phyloP scores from a whole-genome alignment of 495 filamentous ascomycete species.

The Aspergillus diversus region DNA sequence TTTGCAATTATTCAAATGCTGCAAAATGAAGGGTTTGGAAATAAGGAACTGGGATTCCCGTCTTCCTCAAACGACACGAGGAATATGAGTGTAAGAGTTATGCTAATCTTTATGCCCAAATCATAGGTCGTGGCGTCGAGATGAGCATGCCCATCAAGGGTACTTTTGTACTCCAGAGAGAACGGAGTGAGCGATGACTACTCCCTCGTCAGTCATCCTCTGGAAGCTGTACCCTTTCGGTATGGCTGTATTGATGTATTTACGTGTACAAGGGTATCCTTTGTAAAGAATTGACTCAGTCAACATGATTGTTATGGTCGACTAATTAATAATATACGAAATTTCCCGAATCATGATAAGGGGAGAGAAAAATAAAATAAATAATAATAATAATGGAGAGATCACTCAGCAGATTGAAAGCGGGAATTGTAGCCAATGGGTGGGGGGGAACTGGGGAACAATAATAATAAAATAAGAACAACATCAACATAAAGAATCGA shows the following conservation, averaged over 20 bases:
- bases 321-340: background rate
- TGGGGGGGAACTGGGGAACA: too few relatives aligned
- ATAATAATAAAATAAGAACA: background rate
- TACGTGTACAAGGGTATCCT: background rate
- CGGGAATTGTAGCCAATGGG: too few relatives aligned
- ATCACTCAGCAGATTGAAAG: background rate
- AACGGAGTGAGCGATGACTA: too few relatives aligned
- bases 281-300: background rate
- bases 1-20: too few relatives aligned
- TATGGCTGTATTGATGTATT: background rate
- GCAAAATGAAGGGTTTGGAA: too few relatives aligned
- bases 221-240: too few relatives aligned
- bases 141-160: background rate
- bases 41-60: too few relatives aligned
- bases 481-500: background rate
- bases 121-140: too few relatives aligned
- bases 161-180: background rate
- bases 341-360: constrained; percentile 6
- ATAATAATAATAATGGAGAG: background rate
- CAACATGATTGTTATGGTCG: background rate
- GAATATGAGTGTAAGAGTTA: too few relatives aligned
- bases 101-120: too few relatives aligned
- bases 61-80: too few relatives aligned
- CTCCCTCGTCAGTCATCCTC: too few relatives aligned
- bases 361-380: background rate